Evolutionary conservation across 2,329 filamentous ascomycete species (phyloP), one percentile per base, ranked within the genome.

Genomic region (Stemphylium beticola): DNA sequence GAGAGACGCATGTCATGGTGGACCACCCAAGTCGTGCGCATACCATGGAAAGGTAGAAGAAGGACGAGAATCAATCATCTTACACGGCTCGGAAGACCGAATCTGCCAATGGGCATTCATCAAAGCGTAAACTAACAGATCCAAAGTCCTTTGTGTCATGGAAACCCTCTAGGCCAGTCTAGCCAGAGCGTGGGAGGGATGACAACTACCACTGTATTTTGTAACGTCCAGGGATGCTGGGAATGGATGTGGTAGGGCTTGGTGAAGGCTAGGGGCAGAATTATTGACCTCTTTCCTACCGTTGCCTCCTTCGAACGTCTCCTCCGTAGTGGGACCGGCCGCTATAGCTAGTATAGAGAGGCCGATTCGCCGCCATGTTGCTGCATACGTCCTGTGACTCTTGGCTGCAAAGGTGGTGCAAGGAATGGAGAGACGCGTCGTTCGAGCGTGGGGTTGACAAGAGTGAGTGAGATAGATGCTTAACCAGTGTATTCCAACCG

Each of bases 241-340:
- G 49, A 38, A 41, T 42, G 48, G 37, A 38, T 45, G 51, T 56
- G 24, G 32, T 43, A 54, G 40, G 36, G 48, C 32, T 42, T 18
- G 32, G 39, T 46, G 48, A 40, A 49, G 37, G 38, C 51, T 50
- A 55, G 49, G 37, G 29, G 50, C 12, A 36, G 33, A 41, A 7
- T 40, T 46, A 48, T 18, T 39, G 36, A 37, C 39, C 43, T 38
- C 32, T 49, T 64, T 58, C 44, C 20, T 39, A 31, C 50, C 61
- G 68, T 66, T 75, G 72, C 68, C 72, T 74, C 58, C 55, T 58
- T 49, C 53, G 39, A 44, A 65, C 58, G 64, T 61, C 60, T 71
- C 52, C 60, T 62, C 60, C 54, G 50, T 47, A 53, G 54, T 43
- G 48, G 47, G 22, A 47, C 20, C 42, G 46, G 37, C 55, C 57